These are phyloP conservation scores for Irpex sp. DNA, from an alignment of 1,284 basidiomycete genomes.

Conservation along the genomic window DNA sequence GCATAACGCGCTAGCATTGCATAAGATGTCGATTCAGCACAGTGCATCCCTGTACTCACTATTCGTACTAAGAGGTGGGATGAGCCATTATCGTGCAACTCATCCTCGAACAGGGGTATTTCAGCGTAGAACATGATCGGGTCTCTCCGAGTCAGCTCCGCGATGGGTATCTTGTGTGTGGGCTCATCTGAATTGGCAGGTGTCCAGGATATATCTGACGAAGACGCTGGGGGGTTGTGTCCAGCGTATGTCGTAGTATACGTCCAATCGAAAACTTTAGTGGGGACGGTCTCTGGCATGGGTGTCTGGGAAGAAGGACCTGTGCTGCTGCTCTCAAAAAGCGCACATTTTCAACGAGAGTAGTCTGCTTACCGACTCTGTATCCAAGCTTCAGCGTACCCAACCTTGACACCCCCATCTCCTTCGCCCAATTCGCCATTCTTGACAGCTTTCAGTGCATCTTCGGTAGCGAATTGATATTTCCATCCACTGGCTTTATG, in stretches of 20 bases:
- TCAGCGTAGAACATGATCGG: slow-evolving; percentile 96
- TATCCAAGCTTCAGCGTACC: slow-evolving; percentile 93
- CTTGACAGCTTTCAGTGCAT: slow-evolving; percentile 74
- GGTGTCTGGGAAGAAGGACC: slow-evolving; percentile 60
- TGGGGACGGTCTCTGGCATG: slow-evolving; percentile 69
- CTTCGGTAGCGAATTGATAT: slow-evolving; percentile 67
- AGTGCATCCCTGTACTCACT: slow-evolving; percentile 48
- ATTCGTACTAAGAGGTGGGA: slow-evolving; percentile 81
- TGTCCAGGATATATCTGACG: slow-evolving; percentile 36
- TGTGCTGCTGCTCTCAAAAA: slow-evolving; percentile 40
- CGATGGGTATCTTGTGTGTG: slow-evolving; percentile 71
- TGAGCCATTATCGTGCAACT: slow-evolving; percentile 91
- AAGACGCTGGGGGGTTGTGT: slow-evolving; percentile 32
- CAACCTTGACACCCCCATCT: slow-evolving; percentile 90
- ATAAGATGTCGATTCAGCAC: background rate
- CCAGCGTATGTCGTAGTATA: slow-evolving; percentile 91
- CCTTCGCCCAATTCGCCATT: slow-evolving; percentile 73
- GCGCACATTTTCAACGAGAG: background rate
- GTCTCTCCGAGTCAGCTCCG: slow-evolving; percentile 83
- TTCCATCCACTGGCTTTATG: slow-evolving; percentile 61
- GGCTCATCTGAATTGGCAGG: slow-evolving; percentile 50
- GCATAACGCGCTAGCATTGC: slow-evolving; percentile 87
- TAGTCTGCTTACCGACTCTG: slow-evolving; percentile 64
- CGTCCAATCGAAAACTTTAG: slow-evolving; percentile 97
- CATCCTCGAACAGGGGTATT: slow-evolving; percentile 89